Conservation (phyloP, 345 rosid genomes). For the Melaleuca quinquenervia region DNA sequence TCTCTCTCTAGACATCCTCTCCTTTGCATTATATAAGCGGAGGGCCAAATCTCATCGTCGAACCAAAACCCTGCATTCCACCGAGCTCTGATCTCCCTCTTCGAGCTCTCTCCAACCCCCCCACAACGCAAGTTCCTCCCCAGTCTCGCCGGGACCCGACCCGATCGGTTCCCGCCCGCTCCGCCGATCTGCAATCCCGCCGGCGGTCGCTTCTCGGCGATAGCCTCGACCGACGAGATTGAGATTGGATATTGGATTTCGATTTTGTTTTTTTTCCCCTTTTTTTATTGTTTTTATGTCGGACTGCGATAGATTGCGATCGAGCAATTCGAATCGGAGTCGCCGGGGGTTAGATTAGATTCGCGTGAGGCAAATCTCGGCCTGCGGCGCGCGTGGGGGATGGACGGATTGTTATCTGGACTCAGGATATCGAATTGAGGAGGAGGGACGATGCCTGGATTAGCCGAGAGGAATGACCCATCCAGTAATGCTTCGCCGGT, state of each 20-base stretch:
- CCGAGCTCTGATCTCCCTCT: neutral
- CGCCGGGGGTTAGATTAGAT: neutral
- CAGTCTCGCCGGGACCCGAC: neutral
- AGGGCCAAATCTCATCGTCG: neutral
- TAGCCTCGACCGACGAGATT: neutral
- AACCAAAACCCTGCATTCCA: neutral
- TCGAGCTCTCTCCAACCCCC: neutral
- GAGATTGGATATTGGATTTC: neutral
- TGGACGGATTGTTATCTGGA: neutral
- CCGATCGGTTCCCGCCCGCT: neutral
- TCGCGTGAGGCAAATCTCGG: neutral
- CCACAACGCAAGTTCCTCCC: neutral
- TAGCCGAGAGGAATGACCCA: conserved; percentile 59
- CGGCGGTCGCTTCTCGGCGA: neutral
- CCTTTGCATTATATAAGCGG: neutral
- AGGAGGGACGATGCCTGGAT: conserved; percentile 55
- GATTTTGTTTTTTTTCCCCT: neutral
- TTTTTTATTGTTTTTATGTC: neutral
- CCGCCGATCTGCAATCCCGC: neutral
- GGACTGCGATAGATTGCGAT: neutral
- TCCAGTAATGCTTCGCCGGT: conserved; percentile 25
- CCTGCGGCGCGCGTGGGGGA: neutral
- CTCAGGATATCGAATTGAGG: neutral
- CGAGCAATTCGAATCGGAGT: neutral
- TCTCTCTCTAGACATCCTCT: neutral